phyloP scores from a whole-genome alignment of 192 early-diverging fungal species.

The Endogone sp. region DNA sequence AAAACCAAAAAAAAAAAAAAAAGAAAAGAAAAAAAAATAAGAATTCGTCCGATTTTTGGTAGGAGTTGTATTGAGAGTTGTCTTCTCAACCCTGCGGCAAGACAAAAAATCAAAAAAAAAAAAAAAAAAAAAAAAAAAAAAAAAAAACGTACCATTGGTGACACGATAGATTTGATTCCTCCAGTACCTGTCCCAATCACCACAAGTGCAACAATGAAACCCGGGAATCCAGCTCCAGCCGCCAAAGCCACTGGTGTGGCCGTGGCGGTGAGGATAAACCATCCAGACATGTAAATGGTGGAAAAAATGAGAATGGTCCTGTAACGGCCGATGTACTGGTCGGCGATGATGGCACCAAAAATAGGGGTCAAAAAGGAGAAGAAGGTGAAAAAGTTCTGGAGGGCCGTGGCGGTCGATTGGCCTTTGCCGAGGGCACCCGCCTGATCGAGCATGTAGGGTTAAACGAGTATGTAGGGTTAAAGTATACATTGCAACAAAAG shows the following conservation, averaged over 20 bases:
- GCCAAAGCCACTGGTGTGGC: conserved; percentile 50
- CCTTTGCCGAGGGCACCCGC: conserved; percentile 47
- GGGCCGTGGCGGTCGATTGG: neutral
- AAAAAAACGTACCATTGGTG: neutral
- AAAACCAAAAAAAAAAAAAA: too few relatives aligned
- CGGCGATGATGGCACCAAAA: conserved; percentile 40
- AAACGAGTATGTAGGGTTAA: neutral
- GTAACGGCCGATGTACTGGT: conserved; percentile 51
- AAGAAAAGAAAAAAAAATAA: too few relatives aligned
- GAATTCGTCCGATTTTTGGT: too few relatives aligned
- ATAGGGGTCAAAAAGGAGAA: conserved; percentile 16
- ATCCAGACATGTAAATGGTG: conserved; percentile 32
- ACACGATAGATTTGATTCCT: conserved; percentile 50
- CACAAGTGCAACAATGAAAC: conserved; percentile 67
- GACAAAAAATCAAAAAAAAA: too few relatives aligned
- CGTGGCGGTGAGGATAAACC: conserved; percentile 39
- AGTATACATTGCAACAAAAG: too few relatives aligned
- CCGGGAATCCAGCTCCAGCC: conserved; percentile 49
- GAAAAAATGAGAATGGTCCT: conserved; percentile 46
- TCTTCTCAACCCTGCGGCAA: too few relatives aligned
- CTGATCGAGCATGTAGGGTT: neutral
- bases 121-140: too few relatives aligned
- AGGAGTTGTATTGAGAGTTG: too few relatives aligned
- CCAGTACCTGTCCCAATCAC: conserved; percentile 56
- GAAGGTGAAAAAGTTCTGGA: conserved; percentile 14